Evolutionary conservation across 148 eudicot genomes (phyloP).

Genomic region (Persicaria tinctoria): DNA sequence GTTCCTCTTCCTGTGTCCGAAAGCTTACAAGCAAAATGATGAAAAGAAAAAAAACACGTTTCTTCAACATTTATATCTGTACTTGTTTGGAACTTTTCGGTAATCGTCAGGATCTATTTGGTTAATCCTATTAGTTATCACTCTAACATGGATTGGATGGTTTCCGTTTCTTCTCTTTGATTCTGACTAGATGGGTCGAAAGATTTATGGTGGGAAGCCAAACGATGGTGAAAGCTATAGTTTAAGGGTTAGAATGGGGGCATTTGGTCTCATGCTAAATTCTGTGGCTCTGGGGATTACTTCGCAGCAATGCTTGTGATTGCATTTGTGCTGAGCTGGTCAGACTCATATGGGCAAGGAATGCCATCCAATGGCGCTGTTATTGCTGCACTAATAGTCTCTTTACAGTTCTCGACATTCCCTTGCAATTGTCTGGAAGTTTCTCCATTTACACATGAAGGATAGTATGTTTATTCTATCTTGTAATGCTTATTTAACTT

Average conservation of each 20-base stretch:
- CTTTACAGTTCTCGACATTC: slow-evolving; percentile 83
- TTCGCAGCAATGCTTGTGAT: slow-evolving; percentile 69
- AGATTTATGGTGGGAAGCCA: slow-evolving; percentile 90
- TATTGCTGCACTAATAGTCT: slow-evolving; percentile 61
- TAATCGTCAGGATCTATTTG: slow-evolving; percentile 72
- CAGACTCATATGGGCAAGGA: slow-evolving; percentile 25
- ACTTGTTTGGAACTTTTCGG: slow-evolving; percentile 80
- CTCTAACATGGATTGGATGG: slow-evolving; percentile 96
- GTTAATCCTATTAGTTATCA: slow-evolving; percentile 73
- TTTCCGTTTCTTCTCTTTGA: slow-evolving; percentile 93
- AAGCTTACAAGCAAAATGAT: too few species aligned
- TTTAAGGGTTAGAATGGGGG: slow-evolving; percentile 85
- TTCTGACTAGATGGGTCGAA: slow-evolving; percentile 99
- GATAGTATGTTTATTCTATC: too few species aligned
- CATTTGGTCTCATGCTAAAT: slow-evolving; percentile 89
- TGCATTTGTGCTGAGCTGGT: slow-evolving; percentile 37
- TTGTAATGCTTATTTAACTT: too few species aligned
- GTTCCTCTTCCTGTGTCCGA: too few species aligned
- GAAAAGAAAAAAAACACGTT: too few species aligned
- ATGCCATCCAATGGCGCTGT: slow-evolving; percentile 67
- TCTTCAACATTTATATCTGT: too few species aligned
- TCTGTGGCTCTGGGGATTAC: slow-evolving; percentile 79
- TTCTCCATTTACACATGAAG: not conserved
- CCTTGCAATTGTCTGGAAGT: slow-evolving; percentile 94
- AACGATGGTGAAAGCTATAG: slow-evolving; percentile 62